Percentiles rank a stretch among this genome's conserved stretches.
Evolutionary conservation across 352 stramenopile genomes (phyloP).

Genomic region (Phytopythium vexans): DNA sequence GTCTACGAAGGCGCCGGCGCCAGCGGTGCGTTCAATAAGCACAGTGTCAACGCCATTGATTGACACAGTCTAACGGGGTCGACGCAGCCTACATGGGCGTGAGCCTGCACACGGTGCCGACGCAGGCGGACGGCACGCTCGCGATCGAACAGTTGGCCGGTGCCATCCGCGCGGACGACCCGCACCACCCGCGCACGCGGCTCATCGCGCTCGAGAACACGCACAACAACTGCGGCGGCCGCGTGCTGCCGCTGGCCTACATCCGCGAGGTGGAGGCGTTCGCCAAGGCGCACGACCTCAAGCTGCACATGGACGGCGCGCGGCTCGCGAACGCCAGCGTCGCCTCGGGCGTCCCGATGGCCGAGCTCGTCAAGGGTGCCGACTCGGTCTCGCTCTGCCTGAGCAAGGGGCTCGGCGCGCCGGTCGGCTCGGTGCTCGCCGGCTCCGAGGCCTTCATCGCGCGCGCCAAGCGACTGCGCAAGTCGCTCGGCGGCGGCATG

Average conservation of each 20-base stretch:
- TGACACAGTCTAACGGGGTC: background rate
- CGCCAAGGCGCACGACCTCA: conserved; percentile 71
- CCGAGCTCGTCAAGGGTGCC: conserved; percentile 74
- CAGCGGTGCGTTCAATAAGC: conserved; percentile 42
- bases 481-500: conserved; percentile 97
- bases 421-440: conserved; percentile 92
- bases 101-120: conserved; percentile 84
- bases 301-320: conserved; percentile 95
- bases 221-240: conserved; percentile 95
- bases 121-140: conserved; percentile 85
- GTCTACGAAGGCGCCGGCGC: conserved; percentile 94
- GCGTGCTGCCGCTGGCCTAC: conserved; percentile 84
- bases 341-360: conserved; percentile 56
- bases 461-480: conserved; percentile 89
- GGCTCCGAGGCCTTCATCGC: conserved; percentile 88
- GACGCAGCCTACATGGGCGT: conserved; percentile 85
- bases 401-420: conserved; percentile 95
- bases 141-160: conserved; percentile 74
- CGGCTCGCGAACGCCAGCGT: conserved; percentile 95
- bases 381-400: conserved; percentile 95
- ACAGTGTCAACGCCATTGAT: background rate
- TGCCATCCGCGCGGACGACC: conserved; percentile 74
- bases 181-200: conserved; percentile 78
- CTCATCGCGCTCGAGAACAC: conserved; percentile 97
- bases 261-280: conserved; percentile 73